Percentiles rank a stretch among this genome's conserved stretches.
Conservation (phyloP, 306 rosid species). For the Dalbergia cultrata region DNA sequence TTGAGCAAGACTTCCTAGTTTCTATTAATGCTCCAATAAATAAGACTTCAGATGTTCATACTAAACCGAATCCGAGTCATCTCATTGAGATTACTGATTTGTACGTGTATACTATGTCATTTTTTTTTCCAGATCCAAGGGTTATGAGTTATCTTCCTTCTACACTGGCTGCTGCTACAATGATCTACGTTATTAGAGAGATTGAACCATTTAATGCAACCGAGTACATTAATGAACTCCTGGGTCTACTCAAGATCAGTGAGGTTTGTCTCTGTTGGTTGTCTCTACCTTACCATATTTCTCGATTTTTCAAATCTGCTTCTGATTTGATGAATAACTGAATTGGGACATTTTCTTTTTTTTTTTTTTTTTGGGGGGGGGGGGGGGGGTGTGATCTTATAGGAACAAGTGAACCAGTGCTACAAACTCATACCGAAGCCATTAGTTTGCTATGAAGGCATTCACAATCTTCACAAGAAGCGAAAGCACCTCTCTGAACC, state of each 20-base stretch:
- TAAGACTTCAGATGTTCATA: neutral
- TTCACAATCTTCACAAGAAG: conserved; percentile 52
- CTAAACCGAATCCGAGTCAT: neutral
- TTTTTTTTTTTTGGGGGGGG: no score
- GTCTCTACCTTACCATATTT: conserved; percentile 8
- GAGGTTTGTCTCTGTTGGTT: conserved; percentile 63
- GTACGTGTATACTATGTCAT: conserved; percentile 6
- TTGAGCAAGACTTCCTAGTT: neutral
- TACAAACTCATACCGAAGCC: conserved; percentile 62
- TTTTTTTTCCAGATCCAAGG: conserved; percentile 65
- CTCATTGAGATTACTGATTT: conserved; percentile 14
- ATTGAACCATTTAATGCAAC: conserved; percentile 67
- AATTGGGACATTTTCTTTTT: conserved; percentile 7
- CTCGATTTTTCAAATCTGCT: conserved; percentile 7
- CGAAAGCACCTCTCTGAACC: conserved; percentile 63
- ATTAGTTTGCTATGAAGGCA: conserved; percentile 50
- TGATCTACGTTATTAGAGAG: conserved; percentile 79
- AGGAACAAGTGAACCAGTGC: conserved; percentile 81
- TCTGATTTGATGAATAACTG: conserved; percentile 27
- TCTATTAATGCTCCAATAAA: conserved; percentile 15
- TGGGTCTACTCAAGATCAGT: conserved; percentile 73
- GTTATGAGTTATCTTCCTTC: conserved; percentile 78
- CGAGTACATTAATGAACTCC: conserved; percentile 73
- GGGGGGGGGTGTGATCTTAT: conserved; percentile 49
- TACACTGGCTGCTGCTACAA: conserved; percentile 81